Base-by-base conservation (phyloP, 331 rosid genomes). In the Quercus tomentella region DNA sequence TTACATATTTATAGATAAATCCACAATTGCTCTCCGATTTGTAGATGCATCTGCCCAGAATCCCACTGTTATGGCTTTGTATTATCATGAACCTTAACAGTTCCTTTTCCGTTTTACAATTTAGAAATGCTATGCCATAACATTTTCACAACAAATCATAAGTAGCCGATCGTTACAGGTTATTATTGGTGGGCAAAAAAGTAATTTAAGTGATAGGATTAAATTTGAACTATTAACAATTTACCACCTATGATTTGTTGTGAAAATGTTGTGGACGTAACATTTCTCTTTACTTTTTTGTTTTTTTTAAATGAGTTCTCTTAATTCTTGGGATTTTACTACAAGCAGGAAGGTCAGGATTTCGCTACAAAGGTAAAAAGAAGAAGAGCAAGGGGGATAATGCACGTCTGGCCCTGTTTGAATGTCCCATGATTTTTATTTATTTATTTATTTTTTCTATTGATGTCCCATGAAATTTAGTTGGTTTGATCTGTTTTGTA, bases 131-230 rank as follows among this genome's bases (percentile, higher is more conserved):
- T 37, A 37, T 7, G 10, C 11, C 3, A 7, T 1, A 37, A 57
- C 0, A 22, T 6, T 20, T 25, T 57, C 6, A 9, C 63, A 7
- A 56, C 4, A 56, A 56, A 21, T 37, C 3, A 7, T 37, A 37
- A 37, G 11, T 37, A 11, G 0, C 2, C 0, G 1, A 0, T 37
- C 0, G 43, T 37, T 37, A 37, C 3, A 0, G 1, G 2, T 7
- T 37, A 1, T 37, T 7, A 57, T 25, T 3, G 16, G 6, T 8
- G 0, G 2, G 3, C 43, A 37, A 37, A 37, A 37, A 37, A 7
- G 43, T 37, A 37, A 37, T 37, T 7, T 37, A 37, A 37, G 45
- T 37, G 3, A 37, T 7, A 37, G 3, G 10, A 2, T 37, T 37
- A 37, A 37, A 37, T 37, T 37, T 7, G 3, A 37, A 37, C 3